These are phyloP conservation scores for Polychaeton citri DNA, from an alignment of 2,329 filamentous ascomycete genomes.

Conservation along the genomic window DNA sequence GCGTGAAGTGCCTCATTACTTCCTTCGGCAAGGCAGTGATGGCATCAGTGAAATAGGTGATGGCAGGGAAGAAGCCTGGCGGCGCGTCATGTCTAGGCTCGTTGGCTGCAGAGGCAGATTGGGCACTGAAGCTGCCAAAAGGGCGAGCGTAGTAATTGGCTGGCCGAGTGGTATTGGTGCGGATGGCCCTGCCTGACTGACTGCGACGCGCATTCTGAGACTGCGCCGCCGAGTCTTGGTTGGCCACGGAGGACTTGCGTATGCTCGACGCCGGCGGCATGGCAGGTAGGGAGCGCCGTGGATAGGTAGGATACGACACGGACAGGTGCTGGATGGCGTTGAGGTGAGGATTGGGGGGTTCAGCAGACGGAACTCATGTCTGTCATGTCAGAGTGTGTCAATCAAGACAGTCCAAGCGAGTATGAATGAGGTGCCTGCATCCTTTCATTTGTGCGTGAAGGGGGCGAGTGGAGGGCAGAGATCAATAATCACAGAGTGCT, in stretches of 20 bases:
- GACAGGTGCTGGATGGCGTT: too few relatives aligned
- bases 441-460: too few relatives aligned
- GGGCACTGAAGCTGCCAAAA: conserved; percentile 27
- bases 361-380: too few relatives aligned
- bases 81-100: conserved; percentile 15
- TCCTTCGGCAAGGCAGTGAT: conserved; percentile 88
- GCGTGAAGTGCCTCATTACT: conserved; percentile 86
- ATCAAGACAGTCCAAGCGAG: too few relatives aligned
- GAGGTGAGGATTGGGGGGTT: too few relatives aligned
- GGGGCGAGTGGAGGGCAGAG: too few relatives aligned
- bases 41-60: conserved; percentile 73
- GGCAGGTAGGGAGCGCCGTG: too few relatives aligned
- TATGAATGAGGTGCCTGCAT: too few relatives aligned
- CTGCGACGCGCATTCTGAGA: conserved; percentile 9
- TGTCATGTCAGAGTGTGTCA: too few relatives aligned
- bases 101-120: conserved; percentile 10
- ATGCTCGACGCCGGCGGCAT: conserved; percentile 10
- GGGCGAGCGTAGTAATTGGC: conserved; percentile 39
- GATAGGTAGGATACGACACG: too few relatives aligned
- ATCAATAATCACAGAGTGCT: too few relatives aligned
- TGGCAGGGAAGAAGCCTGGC: conserved; percentile 49
- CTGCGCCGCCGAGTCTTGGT: not conserved
- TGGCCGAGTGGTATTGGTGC: conserved; percentile 31
- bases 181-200: conserved; percentile 31
- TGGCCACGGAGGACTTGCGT: conserved; percentile 9